Base-by-base conservation (phyloP, 2,329 filamentous ascomycete species). In the Phoma sp. region DNA sequence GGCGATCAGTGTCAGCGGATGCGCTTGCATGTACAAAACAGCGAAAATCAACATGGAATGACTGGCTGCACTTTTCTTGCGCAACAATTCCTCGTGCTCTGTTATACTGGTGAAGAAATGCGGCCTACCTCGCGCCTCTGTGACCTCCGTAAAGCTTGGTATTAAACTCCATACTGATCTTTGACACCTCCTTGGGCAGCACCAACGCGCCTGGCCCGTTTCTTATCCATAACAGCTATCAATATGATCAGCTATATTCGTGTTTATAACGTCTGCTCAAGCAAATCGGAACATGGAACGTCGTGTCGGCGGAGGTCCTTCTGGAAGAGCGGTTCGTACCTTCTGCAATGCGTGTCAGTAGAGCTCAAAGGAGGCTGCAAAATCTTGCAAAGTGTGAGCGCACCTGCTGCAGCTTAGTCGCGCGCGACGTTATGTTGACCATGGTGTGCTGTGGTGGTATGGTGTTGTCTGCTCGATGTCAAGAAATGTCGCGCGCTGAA, bases 141-240 rank as follows among this genome's bases (percentile, higher is more conserved):
- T 93, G 88, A 40, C 89, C 90, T 45, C 84, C 82, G 40, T 85
- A 79, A 54, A 85, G 79, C 61, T 78, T 82, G 41, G 73, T 70
- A 44, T 86, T 85, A 72, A 93, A 92, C 67, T 90, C 84, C 77
- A 95, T 75, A 71, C 90, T 86, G 79, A 95, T 87, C 71, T 85
- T 83, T 40, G 87, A 86, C 48, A 96, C 85, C 69, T 91, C 85
- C 27, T 86, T 81, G 0, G 93, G 91, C 23, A 99, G 82, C 62
- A 91, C 80, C 18, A 90, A 88, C 38, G 95, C 92, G 52, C 93
- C 95, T 27, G 90, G 88, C 55, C 93, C 95, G 72, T 89, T 82
- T 72, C 89, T 86, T 75, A 98, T 81, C 69, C 82, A 80, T 60
- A 95, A 82, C 46, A 96, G 80, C 89, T 95, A 58, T 46, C 7